Evolutionary conservation across 495 filamentous ascomycete species (phyloP).

Genomic region (Umbilicaria muhlenbergii): DNA sequence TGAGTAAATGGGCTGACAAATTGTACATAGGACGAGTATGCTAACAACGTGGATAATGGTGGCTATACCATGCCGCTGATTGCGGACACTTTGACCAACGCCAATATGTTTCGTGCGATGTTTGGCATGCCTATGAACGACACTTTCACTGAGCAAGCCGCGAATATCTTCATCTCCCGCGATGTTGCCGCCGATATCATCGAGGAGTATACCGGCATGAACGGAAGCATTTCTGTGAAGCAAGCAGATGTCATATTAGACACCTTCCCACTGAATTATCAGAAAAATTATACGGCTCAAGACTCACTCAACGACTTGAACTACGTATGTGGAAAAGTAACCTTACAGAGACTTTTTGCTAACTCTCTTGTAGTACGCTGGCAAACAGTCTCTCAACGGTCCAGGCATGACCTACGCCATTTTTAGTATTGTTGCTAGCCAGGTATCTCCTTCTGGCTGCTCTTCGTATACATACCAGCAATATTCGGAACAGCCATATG

Average conservation of each 20-base stretch:
- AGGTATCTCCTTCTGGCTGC: slow-evolving; percentile 43
- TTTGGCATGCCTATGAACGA: slow-evolving; percentile 36
- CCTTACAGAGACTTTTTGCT: background rate
- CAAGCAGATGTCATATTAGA: slow-evolving; percentile 49
- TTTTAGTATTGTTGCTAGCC: slow-evolving; percentile 43
- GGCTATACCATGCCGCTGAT: slow-evolving; percentile 60
- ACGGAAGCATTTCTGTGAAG: slow-evolving; percentile 44
- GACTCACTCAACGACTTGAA: slow-evolving; percentile 39
- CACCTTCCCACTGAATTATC: slow-evolving; percentile 40
- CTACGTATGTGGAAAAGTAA: slow-evolving; percentile 25
- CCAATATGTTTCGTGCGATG: slow-evolving; percentile 39
- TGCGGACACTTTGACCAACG: slow-evolving; percentile 35
- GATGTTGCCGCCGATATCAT: slow-evolving; percentile 42
- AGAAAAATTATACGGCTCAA: slow-evolving; percentile 33
- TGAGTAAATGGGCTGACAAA: background rate
- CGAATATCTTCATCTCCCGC: slow-evolving; percentile 35
- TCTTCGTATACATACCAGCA: slow-evolving; percentile 47
- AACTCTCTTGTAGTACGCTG: slow-evolving; percentile 31
- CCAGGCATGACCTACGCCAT: slow-evolving; percentile 56
- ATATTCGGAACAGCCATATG: slow-evolving; percentile 40
- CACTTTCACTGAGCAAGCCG: slow-evolving; percentile 36
- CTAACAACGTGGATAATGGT: slow-evolving; percentile 54
- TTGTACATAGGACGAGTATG: slow-evolving; percentile 45
- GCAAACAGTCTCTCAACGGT: slow-evolving; percentile 44
- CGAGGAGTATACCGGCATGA: slow-evolving; percentile 55